Conservation (phyloP, 352 stramenopile species). For the Thalassiosira livingstoniorum region DNA sequence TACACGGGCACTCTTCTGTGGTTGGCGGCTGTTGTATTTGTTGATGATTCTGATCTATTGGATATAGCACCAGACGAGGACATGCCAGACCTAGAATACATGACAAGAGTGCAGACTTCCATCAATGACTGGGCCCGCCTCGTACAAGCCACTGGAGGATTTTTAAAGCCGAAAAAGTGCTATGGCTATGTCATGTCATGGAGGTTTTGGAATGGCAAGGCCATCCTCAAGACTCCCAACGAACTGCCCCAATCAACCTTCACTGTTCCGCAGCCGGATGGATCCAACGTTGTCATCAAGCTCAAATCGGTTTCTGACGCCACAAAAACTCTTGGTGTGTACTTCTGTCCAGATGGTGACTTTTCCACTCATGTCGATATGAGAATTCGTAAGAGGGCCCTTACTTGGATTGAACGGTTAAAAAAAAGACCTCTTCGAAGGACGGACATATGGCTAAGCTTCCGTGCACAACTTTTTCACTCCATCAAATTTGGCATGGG, state of each 20-base stretch:
- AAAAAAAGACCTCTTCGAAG: too few relatives aligned
- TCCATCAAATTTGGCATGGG: too few relatives aligned
- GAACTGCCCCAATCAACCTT: neutral
- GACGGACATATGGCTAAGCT: too few relatives aligned
- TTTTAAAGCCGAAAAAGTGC: constrained; percentile 24
- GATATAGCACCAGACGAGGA: neutral
- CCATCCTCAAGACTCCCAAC: neutral
- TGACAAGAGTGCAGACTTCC: neutral
- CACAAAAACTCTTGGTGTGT: constrained; percentile 11
- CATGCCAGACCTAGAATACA: constrained; percentile 1
- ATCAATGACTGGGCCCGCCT: neutral
- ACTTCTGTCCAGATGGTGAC: neutral
- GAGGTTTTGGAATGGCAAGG: neutral
- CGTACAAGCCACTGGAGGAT: neutral
- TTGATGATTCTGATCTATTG: constrained; percentile 20
- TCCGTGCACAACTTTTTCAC: too few relatives aligned
- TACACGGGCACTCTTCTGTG: neutral
- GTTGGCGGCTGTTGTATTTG: constrained; percentile 13
- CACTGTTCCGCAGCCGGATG: neutral
- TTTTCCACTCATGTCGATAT: neutral
- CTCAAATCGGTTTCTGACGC: neutral
- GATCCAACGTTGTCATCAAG: neutral
- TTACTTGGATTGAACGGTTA: constrained; percentile 2
- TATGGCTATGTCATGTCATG: constrained; percentile 24
- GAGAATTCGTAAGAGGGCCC: neutral